Evolutionary conservation across 2,329 filamentous ascomycete genomes (phyloP), one percentile per base, ranked within the genome.

Genomic region (Nemania sp.): DNA sequence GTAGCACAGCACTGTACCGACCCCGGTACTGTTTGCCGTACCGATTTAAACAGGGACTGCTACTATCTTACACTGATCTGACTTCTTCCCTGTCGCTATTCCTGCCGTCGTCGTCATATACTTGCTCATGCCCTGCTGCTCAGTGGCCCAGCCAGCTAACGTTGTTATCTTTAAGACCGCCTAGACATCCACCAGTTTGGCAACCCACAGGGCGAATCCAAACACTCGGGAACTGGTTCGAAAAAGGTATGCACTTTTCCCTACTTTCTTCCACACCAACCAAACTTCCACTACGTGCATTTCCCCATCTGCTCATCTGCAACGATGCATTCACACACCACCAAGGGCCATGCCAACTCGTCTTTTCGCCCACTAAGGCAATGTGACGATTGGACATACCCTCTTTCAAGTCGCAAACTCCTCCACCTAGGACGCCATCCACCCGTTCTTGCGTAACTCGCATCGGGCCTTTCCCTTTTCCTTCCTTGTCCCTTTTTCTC

Each of bases 291-390:
- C 67, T 69, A 66, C 69, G 70, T 72, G 71, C 70, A 66, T 70
- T 73, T 67, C 71, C 70, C 73, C 76, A 74, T 76, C 74, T 75
- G 73, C 68, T 72, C 74, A 69, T 70, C 74, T 78, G 75, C 75
- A 78, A 78, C 76, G 76, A 78, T 78, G 74, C 76, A 77, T 78
- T 67, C 72, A 71, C 74, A 74, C 77, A 77, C 76, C 75, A 75
- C 52, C 70, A 71, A 66, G 63, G 32, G 55, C 70, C 62, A 67
- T 69, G 73, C 70, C 73, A 73, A 74, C 72, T 70, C 62, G 69
- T 59, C 68, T 57, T 68, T 70, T 72, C 70, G 71, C 72, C 73
- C 73, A 73, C 69, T 73, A 64, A 66, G 74, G 73, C 70, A 75
- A 69, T 71, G 70, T 75, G 70, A 75, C 70, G 71, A 77, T 76